Conservation (phyloP, 2,329 filamentous ascomycete species). For the Tetracladium maxilliforme region DNA sequence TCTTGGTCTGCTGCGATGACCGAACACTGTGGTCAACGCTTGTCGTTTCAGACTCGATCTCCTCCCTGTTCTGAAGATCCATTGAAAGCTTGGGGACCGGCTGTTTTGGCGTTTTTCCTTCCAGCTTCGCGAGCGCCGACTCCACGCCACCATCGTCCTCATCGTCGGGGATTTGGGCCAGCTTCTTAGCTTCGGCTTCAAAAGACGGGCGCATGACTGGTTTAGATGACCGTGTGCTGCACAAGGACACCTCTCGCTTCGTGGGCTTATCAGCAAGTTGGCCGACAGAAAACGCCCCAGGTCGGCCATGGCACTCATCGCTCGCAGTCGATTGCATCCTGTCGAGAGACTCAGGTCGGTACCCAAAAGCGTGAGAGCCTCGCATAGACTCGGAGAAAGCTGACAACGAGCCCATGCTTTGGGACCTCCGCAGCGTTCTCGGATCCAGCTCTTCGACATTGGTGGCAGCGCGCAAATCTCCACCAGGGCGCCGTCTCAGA, state of each 20-base stretch:
- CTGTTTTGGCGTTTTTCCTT: slow-evolving; percentile 43
- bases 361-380: slow-evolving; percentile 35
- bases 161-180: slow-evolving; percentile 81
- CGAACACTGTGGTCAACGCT: too few species aligned
- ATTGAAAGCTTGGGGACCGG: slow-evolving; percentile 18
- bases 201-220: slow-evolving; percentile 61
- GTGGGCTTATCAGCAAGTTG: slow-evolving; percentile 35
- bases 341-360: slow-evolving; percentile 18
- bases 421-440: slow-evolving; percentile 32
- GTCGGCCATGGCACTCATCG: slow-evolving; percentile 6
- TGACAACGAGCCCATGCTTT: slow-evolving; percentile 43
- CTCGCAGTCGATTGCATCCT: slow-evolving; percentile 5
- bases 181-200: slow-evolving; percentile 72
- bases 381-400: slow-evolving; percentile 44
- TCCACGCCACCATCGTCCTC: slow-evolving; percentile 74
- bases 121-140: slow-evolving; percentile 80
- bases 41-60: too few species aligned
- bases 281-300: slow-evolving; percentile 40
- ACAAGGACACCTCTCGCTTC: slow-evolving; percentile 34
- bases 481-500: slow-evolving; percentile 59
- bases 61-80: slow-evolving; percentile 28
- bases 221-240: slow-evolving; percentile 47
- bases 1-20: too few species aligned
- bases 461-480: slow-evolving; percentile 54
- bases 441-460: slow-evolving; percentile 48